Conservation (phyloP, 2,329 filamentous ascomycete species). For the Sporothrix dimorphospora region DNA sequence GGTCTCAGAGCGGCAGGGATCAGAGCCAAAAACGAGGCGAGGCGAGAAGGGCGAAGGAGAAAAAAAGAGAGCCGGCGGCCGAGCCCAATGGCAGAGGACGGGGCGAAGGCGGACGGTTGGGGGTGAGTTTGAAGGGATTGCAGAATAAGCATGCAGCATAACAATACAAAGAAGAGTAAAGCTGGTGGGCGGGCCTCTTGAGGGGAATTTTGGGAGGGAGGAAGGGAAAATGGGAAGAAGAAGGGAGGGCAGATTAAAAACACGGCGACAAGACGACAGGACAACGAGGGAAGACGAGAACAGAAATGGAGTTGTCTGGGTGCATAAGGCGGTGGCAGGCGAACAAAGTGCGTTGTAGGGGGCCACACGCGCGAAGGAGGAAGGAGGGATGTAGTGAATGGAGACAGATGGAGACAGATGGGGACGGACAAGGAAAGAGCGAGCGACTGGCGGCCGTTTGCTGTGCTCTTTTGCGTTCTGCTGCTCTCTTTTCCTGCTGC, state of each 20-base stretch:
- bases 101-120: constrained; percentile 6
- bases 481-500: too few relatives aligned
- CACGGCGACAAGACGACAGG: background rate
- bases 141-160: constrained; percentile 27
- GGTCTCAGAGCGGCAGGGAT: background rate
- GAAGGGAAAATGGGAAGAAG: constrained; percentile 9
- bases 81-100: constrained; percentile 5
- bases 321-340: constrained; percentile 18
- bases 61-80: background rate
- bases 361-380: constrained; percentile 17
- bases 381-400: constrained; percentile 17
- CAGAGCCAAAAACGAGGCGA: constrained; percentile 19
- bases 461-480: background rate
- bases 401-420: constrained; percentile 2
- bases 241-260: constrained; percentile 12
- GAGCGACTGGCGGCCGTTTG: background rate
- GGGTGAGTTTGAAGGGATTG: constrained; percentile 2
- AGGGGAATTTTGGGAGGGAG: background rate
- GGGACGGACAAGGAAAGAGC: constrained; percentile 1
- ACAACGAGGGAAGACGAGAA: constrained; percentile 6
- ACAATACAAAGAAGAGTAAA: constrained; percentile 14
- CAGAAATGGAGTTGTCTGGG: constrained; percentile 13
- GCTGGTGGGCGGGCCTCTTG: background rate
- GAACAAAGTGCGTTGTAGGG: constrained; percentile 12
- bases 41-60: background rate